Percentiles rank a stretch among this genome's conserved stretches.
Conservation (phyloP, 2,329 filamentous ascomycete genomes). For the Aspergillus luchuensis region DNA sequence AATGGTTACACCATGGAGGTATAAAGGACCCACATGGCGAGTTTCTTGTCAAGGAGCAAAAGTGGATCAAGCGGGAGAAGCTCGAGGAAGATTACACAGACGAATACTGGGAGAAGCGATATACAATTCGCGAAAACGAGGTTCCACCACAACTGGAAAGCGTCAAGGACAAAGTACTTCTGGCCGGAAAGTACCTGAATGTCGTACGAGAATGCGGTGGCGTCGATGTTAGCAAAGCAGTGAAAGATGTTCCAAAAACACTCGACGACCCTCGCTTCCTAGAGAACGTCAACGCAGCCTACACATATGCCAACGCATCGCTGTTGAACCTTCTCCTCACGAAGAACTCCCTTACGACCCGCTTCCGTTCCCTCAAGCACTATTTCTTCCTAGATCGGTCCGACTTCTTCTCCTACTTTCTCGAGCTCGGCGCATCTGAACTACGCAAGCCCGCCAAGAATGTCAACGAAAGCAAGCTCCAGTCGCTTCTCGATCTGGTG, state of each 20-base stretch:
- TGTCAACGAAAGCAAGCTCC: slow-evolving; percentile 90
- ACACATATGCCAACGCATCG: slow-evolving; percentile 92
- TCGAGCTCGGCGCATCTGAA: slow-evolving; percentile 87
- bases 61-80: slow-evolving; percentile 87
- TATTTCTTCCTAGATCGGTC: slow-evolving; percentile 99
- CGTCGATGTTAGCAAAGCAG: slow-evolving; percentile 87
- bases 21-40: slow-evolving; percentile 94
- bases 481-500: slow-evolving; percentile 92
- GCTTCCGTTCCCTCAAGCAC: slow-evolving; percentile 89
- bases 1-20: slow-evolving; percentile 94
- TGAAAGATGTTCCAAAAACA: slow-evolving; percentile 82
- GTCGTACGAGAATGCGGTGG: slow-evolving; percentile 96
- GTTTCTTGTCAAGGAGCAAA: slow-evolving; percentile 93
- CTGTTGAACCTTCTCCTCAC: slow-evolving; percentile 88
- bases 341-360: slow-evolving; percentile 83
- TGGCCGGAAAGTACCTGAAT: slow-evolving; percentile 97
- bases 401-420: slow-evolving; percentile 97
- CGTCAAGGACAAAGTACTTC: slow-evolving; percentile 89
- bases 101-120: slow-evolving; percentile 98
- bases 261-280: slow-evolving; percentile 91
- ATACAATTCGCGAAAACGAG: slow-evolving; percentile 88
- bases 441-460: slow-evolving; percentile 83
- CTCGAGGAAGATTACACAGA: slow-evolving; percentile 97
- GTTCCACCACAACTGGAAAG: slow-evolving; percentile 88
- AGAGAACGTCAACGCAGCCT: slow-evolving; percentile 93